Percentiles rank a stretch among this genome's conserved stretches.
phyloP scores from a whole-genome alignment of 1,284 basidiomycete genomes.

The Apiotrichum mycotoxinovorans region DNA sequence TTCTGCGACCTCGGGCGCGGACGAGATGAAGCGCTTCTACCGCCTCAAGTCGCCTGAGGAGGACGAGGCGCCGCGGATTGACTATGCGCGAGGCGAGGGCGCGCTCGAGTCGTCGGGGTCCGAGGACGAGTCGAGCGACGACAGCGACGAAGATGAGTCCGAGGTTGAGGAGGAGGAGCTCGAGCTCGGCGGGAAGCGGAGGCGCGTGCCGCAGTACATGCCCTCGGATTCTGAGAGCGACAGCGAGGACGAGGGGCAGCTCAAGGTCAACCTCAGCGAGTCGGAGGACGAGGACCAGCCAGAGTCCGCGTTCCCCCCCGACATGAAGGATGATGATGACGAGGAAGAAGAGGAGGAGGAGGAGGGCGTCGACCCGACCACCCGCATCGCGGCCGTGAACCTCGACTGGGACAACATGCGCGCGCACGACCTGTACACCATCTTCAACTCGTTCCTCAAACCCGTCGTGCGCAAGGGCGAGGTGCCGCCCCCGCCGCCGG shows the following conservation, averaged over 20 bases:
- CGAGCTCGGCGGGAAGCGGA: conserved; percentile 54
- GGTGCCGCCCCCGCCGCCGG: conserved; percentile 50
- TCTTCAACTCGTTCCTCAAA: conserved; percentile 79
- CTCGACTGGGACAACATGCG: conserved; percentile 98
- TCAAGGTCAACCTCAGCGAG: conserved; percentile 62
- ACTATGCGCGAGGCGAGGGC: conserved; percentile 87
- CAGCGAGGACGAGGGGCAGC: conserved; percentile 34
- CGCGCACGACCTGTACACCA: conserved; percentile 84
- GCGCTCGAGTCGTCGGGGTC: conserved; percentile 75
- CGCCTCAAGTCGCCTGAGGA: conserved; percentile 54
- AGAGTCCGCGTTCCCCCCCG: conserved; percentile 43
- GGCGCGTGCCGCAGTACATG: conserved; percentile 54
- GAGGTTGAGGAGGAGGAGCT: conserved; percentile 50
- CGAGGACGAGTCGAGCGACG: conserved; percentile 63
- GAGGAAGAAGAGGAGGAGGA: conserved; percentile 49
- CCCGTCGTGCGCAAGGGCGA: conserved; percentile 22
- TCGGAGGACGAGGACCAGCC: conserved; percentile 67
- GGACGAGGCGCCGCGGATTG: conserved; percentile 54
- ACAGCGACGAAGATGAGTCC: conserved; percentile 43
- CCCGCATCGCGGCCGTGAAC: conserved; percentile 85
- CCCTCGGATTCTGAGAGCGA: conserved; percentile 43
- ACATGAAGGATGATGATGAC: conserved; percentile 31
- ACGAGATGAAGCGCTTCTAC: conserved; percentile 79
- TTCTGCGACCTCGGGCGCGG: conserved; percentile 64
- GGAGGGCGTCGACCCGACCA: conserved; percentile 54